Percentiles rank a stretch among this genome's conserved stretches.
Conservation (phyloP, 495 filamentous ascomycete species). For the Neurospora sp. region DNA sequence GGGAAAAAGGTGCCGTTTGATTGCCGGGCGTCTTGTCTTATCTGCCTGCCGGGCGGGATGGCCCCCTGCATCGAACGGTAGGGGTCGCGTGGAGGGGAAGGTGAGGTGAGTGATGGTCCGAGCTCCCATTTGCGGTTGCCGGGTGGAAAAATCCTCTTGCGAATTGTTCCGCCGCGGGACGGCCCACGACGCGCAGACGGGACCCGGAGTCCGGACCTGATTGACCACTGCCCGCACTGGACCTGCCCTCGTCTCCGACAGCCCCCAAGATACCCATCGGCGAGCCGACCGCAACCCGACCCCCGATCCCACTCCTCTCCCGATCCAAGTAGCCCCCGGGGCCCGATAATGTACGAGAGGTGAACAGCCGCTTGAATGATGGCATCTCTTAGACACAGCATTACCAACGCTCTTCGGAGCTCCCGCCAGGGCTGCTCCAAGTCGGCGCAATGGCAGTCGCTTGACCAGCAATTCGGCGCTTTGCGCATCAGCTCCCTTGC, state of each 20-base stretch:
- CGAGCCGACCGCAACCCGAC: slow-evolving; percentile 1
- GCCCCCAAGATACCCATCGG: background rate
- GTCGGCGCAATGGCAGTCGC: slow-evolving; percentile 11
- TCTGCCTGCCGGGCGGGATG: slow-evolving; percentile 1
- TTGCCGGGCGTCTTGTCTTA: slow-evolving; percentile 9
- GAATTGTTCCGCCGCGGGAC: slow-evolving; percentile 13
- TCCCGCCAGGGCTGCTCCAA: slow-evolving; percentile 4
- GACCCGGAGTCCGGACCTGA: background rate
- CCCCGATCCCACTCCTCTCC: slow-evolving; percentile 8
- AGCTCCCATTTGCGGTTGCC: background rate
- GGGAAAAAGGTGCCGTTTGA: background rate
- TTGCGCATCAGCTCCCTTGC: slow-evolving; percentile 8
- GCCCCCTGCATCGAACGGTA: background rate
- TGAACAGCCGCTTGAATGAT: slow-evolving; percentile 15
- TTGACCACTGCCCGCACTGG: background rate
- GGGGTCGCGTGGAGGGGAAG: background rate
- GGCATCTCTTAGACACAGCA: slow-evolving; percentile 18
- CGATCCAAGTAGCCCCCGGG: slow-evolving; percentile 12
- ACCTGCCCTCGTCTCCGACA: background rate
- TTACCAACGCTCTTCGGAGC: slow-evolving; percentile 16
- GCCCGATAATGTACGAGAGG: slow-evolving; percentile 14
- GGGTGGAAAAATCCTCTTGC: slow-evolving; percentile 19
- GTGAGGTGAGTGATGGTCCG: background rate
- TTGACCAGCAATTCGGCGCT: slow-evolving; percentile 18
- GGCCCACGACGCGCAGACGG: background rate